Evolutionary conservation across 2,329 filamentous ascomycete species (phyloP).

Genomic region (Trematosphaeria pertusa): DNA sequence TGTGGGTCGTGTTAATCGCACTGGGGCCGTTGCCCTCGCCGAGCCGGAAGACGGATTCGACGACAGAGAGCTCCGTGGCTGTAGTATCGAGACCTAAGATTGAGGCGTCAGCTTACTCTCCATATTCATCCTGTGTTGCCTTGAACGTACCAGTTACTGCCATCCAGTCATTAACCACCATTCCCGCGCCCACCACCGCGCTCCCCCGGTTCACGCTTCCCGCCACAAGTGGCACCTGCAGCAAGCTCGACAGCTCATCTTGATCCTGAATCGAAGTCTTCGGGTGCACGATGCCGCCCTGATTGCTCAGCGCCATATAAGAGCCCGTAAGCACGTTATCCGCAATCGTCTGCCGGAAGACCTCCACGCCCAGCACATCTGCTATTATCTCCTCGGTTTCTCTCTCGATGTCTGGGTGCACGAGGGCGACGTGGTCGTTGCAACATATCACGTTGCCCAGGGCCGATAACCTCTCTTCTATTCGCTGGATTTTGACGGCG

Average conservation of each 20-base stretch:
- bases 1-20: conserved; percentile 82
- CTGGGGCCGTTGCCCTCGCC: conserved; percentile 82
- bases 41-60: conserved; percentile 94
- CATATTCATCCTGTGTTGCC: background rate
- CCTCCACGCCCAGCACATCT: conserved; percentile 87
- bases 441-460: conserved; percentile 96
- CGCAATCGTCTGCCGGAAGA: conserved; percentile 92
- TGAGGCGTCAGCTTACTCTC: conserved; percentile 2
- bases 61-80: conserved; percentile 94
- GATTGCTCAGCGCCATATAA: conserved; percentile 96
- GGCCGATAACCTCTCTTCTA: conserved; percentile 95
- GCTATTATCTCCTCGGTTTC: conserved; percentile 99
- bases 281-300: conserved; percentile 94
- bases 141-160: conserved; percentile 73
- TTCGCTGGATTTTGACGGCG: conserved; percentile 89
- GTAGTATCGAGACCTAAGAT: conserved; percentile 81
- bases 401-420: conserved; percentile 95
- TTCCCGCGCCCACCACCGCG: conserved; percentile 93
- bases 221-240: conserved; percentile 95
- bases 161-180: conserved; percentile 98
- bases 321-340: conserved; percentile 96
- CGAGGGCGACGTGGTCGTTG: conserved; percentile 95
- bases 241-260: conserved; percentile 90
- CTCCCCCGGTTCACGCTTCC: conserved; percentile 92
- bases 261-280: conserved; percentile 98